These are phyloP conservation scores for Luffa acutangula DNA, from an alignment of 306 rosid genomes.

Conservation along the genomic window DNA sequence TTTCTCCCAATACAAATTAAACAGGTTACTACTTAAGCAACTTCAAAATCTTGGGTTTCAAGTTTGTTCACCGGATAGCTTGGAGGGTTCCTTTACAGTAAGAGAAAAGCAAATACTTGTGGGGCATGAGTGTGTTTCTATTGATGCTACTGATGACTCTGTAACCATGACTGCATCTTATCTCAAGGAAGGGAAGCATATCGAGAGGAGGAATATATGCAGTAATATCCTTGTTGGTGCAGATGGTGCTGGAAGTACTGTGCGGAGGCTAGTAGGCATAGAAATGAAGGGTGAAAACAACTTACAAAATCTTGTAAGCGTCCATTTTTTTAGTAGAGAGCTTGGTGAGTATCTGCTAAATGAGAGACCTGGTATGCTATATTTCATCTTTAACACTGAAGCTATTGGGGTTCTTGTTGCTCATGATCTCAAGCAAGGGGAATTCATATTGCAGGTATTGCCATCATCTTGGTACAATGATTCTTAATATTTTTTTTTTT, in stretches of 20 bases:
- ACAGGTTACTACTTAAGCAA: conserved; percentile 46
- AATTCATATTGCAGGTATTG: conserved; percentile 87
- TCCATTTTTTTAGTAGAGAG: conserved; percentile 76
- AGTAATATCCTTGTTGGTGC: conserved; percentile 67
- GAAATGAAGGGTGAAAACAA: conserved; percentile 77
- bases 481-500: background rate
- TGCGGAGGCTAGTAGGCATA: conserved; percentile 67
- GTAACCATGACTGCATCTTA: conserved; percentile 49
- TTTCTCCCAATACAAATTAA: conserved; percentile 80
- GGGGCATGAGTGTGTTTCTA: conserved; percentile 74
- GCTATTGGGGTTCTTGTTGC: conserved; percentile 95
- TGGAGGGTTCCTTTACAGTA: conserved; percentile 22
- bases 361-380: conserved; percentile 93
- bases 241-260: conserved; percentile 86
- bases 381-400: conserved; percentile 77
- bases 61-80: conserved; percentile 25
- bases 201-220: conserved; percentile 42
- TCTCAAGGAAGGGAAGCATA: conserved; percentile 37
- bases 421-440: conserved; percentile 92
- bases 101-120: conserved; percentile 44
- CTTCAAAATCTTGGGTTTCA: conserved; percentile 57
- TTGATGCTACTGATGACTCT: conserved; percentile 36
- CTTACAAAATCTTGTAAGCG: conserved; percentile 80
- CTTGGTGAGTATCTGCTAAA: conserved; percentile 80
- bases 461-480: conserved; percentile 2